A percentile compares a stretch with the other conserved stretches of the same genome.
These are phyloP conservation scores for Agroathelia rolfsii DNA, from an alignment of 1,284 basidiomycete genomes.

Conservation along the genomic window DNA sequence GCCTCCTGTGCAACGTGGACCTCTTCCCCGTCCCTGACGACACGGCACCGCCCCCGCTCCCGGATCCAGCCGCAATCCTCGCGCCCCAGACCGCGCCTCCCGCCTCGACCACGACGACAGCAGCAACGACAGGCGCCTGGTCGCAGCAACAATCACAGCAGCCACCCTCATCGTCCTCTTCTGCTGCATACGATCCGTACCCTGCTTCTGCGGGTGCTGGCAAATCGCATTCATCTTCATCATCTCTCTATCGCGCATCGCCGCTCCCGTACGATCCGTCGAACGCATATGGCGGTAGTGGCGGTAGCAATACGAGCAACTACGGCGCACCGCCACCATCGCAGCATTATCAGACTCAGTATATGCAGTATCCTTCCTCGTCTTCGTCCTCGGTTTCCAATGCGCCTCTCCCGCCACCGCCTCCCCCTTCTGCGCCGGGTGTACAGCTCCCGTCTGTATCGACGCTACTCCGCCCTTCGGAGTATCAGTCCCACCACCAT, in stretches of 20 bases:
- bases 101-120: constrained; percentile 14
- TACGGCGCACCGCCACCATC: constrained; percentile 11
- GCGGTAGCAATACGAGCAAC: constrained; percentile 12
- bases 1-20: constrained; percentile 56
- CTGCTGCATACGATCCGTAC: constrained; percentile 6
- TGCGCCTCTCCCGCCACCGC: no score
- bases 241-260: constrained; percentile 7
- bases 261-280: constrained; percentile 9
- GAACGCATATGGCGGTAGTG: constrained; percentile 18
- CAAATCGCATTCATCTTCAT: constrained; percentile 13
- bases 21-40: constrained; percentile 40
- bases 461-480: constrained; percentile 1
- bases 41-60: constrained; percentile 2
- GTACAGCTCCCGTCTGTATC: no score
- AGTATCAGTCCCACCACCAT: background rate
- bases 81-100: no score
- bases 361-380: no score
- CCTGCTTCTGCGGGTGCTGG: constrained; percentile 12
- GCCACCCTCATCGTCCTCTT: constrained; percentile 2
- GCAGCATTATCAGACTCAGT: constrained; percentile 10
- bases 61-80: no score
- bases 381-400: no score
- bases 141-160: constrained; percentile 14
- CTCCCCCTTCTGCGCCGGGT: no score
- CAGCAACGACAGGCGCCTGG: constrained; percentile 14